Percentiles rank a stretch among this genome's conserved stretches.
phyloP scores from a whole-genome alignment of 352 stramenopile genomes.

The Phytophthora foliorum region DNA sequence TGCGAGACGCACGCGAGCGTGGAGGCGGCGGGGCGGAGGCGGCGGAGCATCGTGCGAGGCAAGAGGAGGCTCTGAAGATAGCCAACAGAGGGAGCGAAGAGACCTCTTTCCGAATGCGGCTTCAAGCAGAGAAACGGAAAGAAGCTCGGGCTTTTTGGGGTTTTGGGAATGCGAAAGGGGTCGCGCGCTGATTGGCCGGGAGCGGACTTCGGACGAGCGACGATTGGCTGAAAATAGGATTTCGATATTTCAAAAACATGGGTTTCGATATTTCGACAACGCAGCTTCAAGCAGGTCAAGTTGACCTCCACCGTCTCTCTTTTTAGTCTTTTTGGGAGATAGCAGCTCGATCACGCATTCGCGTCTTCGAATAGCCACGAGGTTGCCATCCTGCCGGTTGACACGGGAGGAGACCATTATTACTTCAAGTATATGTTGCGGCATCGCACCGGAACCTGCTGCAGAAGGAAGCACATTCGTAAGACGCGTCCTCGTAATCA shows the following conservation, averaged over 20 bases:
- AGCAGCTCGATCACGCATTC: no score
- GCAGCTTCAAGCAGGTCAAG: slow-evolving; percentile 30
- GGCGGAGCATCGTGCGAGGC: slow-evolving; percentile 34
- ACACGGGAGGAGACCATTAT: no score
- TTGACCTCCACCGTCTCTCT: not conserved
- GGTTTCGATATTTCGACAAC: slow-evolving; percentile 8
- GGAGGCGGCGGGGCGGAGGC: slow-evolving; percentile 17
- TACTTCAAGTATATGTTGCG: no score
- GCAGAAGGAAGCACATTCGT: no score
- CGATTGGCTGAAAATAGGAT: not conserved
- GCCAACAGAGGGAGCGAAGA: slow-evolving; percentile 6
- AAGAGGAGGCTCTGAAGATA: not conserved
- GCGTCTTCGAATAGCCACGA: not conserved
- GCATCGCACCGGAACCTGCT: no score
- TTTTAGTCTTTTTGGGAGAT: no score
- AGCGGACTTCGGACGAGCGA: not conserved
- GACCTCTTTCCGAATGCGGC: slow-evolving; percentile 30
- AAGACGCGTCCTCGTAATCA: no score
- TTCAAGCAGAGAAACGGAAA: slow-evolving; percentile 37
- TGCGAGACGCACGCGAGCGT: slow-evolving; percentile 24
- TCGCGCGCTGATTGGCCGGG: not conserved
- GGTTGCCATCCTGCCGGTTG: no score
- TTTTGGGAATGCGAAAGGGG: not conserved
- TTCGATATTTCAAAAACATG: not conserved
- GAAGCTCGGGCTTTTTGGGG: slow-evolving; percentile 17